Conservation (phyloP, 2,329 filamentous ascomycete genomes). For the Exserohilum turcica region DNA sequence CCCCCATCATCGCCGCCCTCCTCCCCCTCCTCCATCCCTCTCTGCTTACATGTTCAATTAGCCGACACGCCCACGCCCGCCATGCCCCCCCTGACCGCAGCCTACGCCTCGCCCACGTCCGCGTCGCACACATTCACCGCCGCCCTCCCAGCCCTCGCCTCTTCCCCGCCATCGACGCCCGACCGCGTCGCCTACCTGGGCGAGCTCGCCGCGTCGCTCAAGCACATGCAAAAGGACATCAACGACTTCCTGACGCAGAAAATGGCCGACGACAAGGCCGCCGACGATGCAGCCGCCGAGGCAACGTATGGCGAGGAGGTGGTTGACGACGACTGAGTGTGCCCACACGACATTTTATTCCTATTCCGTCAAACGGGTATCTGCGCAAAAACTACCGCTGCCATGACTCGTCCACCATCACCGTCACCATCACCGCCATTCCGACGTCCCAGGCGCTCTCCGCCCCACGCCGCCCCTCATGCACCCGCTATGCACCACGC, state of each 20-base stretch:
- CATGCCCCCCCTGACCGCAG: conserved; percentile 53
- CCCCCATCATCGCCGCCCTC: background rate
- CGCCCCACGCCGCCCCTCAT: conserved; percentile 42
- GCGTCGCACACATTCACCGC: conserved; percentile 36
- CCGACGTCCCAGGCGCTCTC: conserved; percentile 3
- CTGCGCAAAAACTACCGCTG: background rate
- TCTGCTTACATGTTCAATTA: background rate
- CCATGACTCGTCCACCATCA: background rate
- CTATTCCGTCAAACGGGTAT: background rate
- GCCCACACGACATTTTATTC: background rate
- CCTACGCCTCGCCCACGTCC: conserved; percentile 59
- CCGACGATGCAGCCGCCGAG: conserved; percentile 56
- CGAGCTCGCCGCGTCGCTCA: conserved; percentile 62
- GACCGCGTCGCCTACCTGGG: conserved; percentile 66
- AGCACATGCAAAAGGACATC: conserved; percentile 66
- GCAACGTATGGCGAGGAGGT: conserved; percentile 87
- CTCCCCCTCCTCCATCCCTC: background rate
- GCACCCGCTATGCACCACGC: conserved; percentile 58
- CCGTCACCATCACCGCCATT: conserved; percentile 5
- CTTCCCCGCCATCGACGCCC: conserved; percentile 39
- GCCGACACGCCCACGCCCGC: background rate
- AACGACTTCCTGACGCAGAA: conserved; percentile 73
- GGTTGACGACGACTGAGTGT: conserved; percentile 62
- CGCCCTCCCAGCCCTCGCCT: conserved; percentile 28
- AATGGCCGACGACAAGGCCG: conserved; percentile 73